Conservation (phyloP, 192 early-diverging fungal species). For the Entophlyctis helioformis region DNA sequence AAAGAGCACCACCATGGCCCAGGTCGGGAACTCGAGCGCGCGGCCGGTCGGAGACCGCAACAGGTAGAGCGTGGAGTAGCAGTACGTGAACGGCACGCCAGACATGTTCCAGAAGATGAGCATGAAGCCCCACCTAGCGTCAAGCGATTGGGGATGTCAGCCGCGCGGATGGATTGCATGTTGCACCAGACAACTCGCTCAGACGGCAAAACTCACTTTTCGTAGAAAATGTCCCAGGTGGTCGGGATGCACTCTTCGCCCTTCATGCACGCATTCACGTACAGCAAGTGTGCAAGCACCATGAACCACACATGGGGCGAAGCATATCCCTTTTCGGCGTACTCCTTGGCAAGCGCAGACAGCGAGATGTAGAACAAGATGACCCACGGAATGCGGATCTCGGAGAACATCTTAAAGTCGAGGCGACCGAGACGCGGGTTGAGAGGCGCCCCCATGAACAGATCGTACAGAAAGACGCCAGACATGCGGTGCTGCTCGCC, state of each 20-base stretch:
- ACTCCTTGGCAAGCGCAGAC: constrained; percentile 59
- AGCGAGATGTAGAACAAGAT: constrained; percentile 55
- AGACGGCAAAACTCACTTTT: constrained; percentile 35
- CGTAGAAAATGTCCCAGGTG: constrained; percentile 88
- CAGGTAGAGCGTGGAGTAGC: constrained; percentile 65
- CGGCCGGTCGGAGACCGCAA: constrained; percentile 58
- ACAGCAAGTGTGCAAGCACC: constrained; percentile 57
- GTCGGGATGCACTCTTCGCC: constrained; percentile 68
- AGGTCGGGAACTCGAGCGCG: too few species aligned
- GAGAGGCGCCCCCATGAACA: constrained; percentile 84
- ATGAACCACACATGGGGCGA: constrained; percentile 63
- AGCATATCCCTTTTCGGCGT: constrained; percentile 43
- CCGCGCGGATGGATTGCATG: background rate
- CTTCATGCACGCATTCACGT: constrained; percentile 73
- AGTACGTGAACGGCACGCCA: constrained; percentile 82
- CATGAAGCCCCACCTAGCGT: constrained; percentile 60
- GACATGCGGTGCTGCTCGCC: constrained; percentile 29
- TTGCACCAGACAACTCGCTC: background rate
- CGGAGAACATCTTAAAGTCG: constrained; percentile 82
- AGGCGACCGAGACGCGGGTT: constrained; percentile 69
- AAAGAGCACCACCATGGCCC: too few species aligned
- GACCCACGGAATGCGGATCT: constrained; percentile 80
- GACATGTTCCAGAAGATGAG: constrained; percentile 32
- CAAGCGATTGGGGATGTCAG: background rate
- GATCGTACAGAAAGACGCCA: too few species aligned